These are phyloP conservation scores for Megacollybia platyphylla DNA, from an alignment of 1,284 basidiomycete genomes.

Conservation along the genomic window DNA sequence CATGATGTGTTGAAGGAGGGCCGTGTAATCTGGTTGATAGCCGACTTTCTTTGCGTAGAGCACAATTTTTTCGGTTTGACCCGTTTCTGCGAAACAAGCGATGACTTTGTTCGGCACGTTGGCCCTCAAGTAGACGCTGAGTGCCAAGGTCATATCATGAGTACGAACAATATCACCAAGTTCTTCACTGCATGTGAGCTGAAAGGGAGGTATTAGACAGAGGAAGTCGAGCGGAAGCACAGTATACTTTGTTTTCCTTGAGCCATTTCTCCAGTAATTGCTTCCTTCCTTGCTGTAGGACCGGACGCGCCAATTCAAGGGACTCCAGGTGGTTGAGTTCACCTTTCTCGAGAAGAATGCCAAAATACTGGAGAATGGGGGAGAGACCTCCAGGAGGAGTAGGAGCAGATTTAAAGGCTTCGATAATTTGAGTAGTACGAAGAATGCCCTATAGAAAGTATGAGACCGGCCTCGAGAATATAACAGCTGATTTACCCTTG, in stretches of 20 bases:
- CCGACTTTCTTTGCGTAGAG: constrained; percentile 97
- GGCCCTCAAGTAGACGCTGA: constrained; percentile 96
- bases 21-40: constrained; percentile 89
- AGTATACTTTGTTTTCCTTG: constrained; percentile 90
- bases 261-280: constrained; percentile 98
- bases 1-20: constrained; percentile 95
- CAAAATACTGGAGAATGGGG: constrained; percentile 98
- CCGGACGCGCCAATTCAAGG: constrained; percentile 91
- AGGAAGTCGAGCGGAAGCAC: background rate
- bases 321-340: constrained; percentile 97
- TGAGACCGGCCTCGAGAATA: constrained; percentile 6
- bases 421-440: constrained; percentile 91
- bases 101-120: constrained; percentile 99
- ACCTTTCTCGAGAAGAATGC: constrained; percentile 94
- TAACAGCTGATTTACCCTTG: constrained; percentile 39
- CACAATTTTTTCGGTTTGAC: constrained; percentile 97
- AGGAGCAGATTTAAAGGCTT: constrained; percentile 95
- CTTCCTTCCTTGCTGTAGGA: constrained; percentile 94
- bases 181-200: constrained; percentile 98
- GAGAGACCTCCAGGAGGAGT: constrained; percentile 85
- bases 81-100: constrained; percentile 98
- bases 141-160: constrained; percentile 96
- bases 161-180: constrained; percentile 94
- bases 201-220: background rate
- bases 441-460: constrained; percentile 65